phyloP scores from a whole-genome alignment of 495 filamentous ascomycete species.

The Podospora pseudocomata region DNA sequence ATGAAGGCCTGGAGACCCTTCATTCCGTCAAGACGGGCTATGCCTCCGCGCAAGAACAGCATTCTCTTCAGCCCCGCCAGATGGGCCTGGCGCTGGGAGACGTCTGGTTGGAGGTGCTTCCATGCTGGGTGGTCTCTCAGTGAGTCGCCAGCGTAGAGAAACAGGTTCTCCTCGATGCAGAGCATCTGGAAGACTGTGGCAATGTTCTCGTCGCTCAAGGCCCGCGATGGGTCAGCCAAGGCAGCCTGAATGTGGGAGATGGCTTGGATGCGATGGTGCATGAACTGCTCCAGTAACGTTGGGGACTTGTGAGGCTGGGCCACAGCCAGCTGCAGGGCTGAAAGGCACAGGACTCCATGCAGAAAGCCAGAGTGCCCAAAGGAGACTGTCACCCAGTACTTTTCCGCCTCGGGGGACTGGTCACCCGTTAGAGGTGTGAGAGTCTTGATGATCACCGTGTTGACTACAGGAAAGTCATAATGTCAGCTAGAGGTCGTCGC shows the following conservation, averaged over 20 bases:
- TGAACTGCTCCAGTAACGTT: constrained; percentile 14
- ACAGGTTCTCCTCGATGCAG: constrained; percentile 15
- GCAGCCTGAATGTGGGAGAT: constrained; percentile 15
- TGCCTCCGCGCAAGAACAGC: constrained; percentile 20
- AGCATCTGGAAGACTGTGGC: constrained; percentile 16
- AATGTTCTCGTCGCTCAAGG: constrained; percentile 19
- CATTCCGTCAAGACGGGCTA: constrained; percentile 9
- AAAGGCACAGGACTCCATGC: constrained; percentile 15
- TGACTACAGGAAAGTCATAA: constrained; percentile 8
- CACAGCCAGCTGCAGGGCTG: constrained; percentile 18
- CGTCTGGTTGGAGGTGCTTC: constrained; percentile 10
- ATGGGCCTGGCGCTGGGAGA: constrained; percentile 19
- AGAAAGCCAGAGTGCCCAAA: constrained; percentile 16
- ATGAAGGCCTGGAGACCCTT: constrained; percentile 19
- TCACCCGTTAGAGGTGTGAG: constrained; percentile 8
- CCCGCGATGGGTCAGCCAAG: constrained; percentile 4
- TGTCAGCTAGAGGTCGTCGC: neutral
- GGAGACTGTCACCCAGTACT: constrained; percentile 17
- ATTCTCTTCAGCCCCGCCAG: constrained; percentile 16
- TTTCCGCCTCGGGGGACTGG: constrained; percentile 8
- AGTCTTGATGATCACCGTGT: constrained; percentile 5
- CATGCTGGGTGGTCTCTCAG: neutral
- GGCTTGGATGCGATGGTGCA: constrained; percentile 21
- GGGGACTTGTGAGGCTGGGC: constrained; percentile 6
- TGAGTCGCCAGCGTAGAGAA: constrained; percentile 4